Conservation (phyloP, 2,329 filamentous ascomycete genomes). For the Scortechinia acanthostroma region DNA sequence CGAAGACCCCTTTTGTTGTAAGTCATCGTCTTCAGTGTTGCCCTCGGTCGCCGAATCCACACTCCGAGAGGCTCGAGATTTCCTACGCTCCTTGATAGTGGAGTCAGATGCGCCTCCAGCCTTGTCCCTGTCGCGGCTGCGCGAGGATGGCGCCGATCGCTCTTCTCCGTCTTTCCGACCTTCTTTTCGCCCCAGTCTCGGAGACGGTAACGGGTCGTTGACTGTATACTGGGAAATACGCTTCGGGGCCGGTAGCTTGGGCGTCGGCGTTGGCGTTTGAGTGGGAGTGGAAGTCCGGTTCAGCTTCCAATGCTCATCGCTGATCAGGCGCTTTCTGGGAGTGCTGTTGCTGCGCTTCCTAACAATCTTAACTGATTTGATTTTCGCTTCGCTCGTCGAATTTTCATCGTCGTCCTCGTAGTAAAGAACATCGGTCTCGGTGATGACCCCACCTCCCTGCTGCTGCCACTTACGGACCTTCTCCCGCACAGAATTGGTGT, state of each 20-base stretch:
- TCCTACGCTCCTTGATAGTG: not conserved
- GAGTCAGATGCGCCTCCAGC: not conserved
- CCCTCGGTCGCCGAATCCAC: too few relatives aligned
- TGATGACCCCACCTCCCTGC: not conserved
- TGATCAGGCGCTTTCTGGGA: not conserved
- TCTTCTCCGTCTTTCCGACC: not conserved
- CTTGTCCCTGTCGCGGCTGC: not conserved
- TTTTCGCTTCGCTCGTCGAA: not conserved
- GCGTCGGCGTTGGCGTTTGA: not conserved
- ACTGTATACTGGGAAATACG: not conserved
- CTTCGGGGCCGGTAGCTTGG: not conserved
- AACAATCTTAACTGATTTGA: not conserved
- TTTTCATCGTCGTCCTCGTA: not conserved
- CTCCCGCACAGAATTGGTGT: not conserved
- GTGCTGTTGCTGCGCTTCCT: not conserved
- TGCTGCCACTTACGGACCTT: not conserved
- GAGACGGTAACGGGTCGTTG: not conserved
- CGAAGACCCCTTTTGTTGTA: not conserved
- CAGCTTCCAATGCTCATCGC: not conserved
- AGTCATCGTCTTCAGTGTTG: too few relatives aligned
- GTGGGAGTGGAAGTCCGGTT: not conserved
- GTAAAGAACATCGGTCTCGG: not conserved
- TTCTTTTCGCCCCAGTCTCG: not conserved
- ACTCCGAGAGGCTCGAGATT: not conserved
- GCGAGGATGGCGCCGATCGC: not conserved